A percentile compares a stretch with the other conserved stretches of the same genome.
These are phyloP conservation scores for Cenchrus purpureus DNA, from an alignment of 176 grass and related monocot genomes.

Conservation along the genomic window DNA sequence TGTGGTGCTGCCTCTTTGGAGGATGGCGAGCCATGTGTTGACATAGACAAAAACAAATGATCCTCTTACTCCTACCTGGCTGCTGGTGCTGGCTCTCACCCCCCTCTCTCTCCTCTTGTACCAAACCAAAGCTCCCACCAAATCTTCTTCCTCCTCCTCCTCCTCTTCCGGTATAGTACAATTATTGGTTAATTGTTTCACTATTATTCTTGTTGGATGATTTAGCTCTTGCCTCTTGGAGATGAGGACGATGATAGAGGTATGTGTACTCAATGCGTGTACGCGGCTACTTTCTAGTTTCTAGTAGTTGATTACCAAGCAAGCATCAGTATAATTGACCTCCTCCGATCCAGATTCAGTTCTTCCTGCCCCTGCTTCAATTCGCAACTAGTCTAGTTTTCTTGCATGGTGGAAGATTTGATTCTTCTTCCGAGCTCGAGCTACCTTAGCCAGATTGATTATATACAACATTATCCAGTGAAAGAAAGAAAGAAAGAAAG, in stretches of 20 bases:
- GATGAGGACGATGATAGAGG: background rate
- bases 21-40: constrained; percentile 17
- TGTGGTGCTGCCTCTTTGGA: constrained; percentile 9
- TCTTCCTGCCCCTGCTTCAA: no score
- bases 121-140: no score
- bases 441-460: no score
- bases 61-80: constrained; percentile 3
- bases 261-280: background rate
- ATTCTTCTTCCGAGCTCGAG: no score
- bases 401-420: no score
- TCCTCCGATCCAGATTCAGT: no score
- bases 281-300: background rate
- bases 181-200: background rate
- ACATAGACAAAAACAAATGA: background rate
- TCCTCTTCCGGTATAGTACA: background rate
- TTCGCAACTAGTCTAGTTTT: no score
- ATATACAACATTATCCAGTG: no score
- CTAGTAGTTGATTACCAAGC: background rate
- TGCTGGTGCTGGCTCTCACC: no score
- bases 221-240: background rate
- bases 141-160: no score
- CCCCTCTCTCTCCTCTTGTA: background rate
- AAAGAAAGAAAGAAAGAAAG: no score
- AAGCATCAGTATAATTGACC: no score
- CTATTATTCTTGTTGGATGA: constrained; percentile 3